These are phyloP conservation scores for Chalciporus sphaerocephalus DNA, from an alignment of 768 basidiomycete genomes.

Conservation along the genomic window DNA sequence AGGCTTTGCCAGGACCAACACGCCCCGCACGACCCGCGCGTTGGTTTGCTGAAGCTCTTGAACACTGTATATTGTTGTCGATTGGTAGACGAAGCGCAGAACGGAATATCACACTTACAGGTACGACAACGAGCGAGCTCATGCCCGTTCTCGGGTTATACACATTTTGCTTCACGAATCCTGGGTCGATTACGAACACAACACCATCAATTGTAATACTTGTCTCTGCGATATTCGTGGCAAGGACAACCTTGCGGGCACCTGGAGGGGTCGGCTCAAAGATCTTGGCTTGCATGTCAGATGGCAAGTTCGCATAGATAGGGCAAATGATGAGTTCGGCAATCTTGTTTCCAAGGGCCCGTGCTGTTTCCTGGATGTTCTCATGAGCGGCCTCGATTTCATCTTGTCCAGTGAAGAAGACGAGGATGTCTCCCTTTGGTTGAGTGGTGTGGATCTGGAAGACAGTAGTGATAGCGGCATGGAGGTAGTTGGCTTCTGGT, in stretches of 20 bases:
- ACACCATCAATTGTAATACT: constrained; percentile 99
- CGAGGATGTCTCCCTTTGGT: constrained; percentile 94
- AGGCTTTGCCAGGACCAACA: constrained; percentile 96
- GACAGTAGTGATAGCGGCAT: constrained; percentile 96
- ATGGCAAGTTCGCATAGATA: constrained; percentile 98
- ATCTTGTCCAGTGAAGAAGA: constrained; percentile 98
- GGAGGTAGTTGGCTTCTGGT: constrained; percentile 98
- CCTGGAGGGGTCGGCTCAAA: constrained; percentile 98
- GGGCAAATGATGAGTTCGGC: constrained; percentile 92
- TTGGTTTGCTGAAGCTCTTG: constrained; percentile 95
- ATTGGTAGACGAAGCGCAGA: not conserved
- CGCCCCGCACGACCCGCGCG: constrained; percentile 95
- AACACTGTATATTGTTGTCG: constrained; percentile 55
- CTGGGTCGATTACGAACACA: constrained; percentile 98
- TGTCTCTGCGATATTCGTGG: constrained; percentile 99
- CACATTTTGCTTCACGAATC: constrained; percentile 98
- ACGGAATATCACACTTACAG: constrained; percentile 50
- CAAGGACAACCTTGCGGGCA: constrained; percentile 94
- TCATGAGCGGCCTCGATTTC: constrained; percentile 98
- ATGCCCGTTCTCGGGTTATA: constrained; percentile 99
- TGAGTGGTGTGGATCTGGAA: constrained; percentile 99
- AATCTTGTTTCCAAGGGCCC: constrained; percentile 93
- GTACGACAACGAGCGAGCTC: constrained; percentile 94
- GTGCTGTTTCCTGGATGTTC: constrained; percentile 91
- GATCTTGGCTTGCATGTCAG: constrained; percentile 99